Base-by-base conservation (phyloP, 148 eudicot genomes). In the Oxyria digyna region DNA sequence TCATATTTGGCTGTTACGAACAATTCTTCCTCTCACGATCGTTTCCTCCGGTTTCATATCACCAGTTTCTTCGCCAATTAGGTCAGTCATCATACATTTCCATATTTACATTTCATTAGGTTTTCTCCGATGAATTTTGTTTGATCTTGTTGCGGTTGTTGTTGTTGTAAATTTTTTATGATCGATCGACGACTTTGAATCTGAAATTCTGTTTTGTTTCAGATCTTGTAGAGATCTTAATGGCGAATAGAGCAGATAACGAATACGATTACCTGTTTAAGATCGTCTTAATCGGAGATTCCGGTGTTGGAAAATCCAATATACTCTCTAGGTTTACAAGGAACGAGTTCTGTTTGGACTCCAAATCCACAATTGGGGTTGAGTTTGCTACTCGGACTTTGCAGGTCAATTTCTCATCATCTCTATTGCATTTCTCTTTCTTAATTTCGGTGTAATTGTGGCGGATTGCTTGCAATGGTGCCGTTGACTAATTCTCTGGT, bases 251-350 rank as follows among this genome's bases (percentile, higher is more conserved):
- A 37, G 68, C 18, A 18, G 45, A 65, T 21, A 38, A 65, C 68
- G 68, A 65, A 8, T 65, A 65, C 27, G 68, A 65, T 10, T 65
- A 65, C 45, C 68, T 65, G 23, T 65, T 65, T 21, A 65, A 65
- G 45, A 65, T 65, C 68, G 68, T 65, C 14, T 65, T 65, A 23
- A 65, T 65, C 43, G 68, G 68, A n/a, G 68, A 65, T 40, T 65
- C 68, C 15, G 68, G 68, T 14, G 68, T 65, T 21, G 68, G 68
- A 3, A 65, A 65, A 31, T 62, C 67, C 21, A 62, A 62, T 33
- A 62, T 62, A 27, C 40, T 62, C 38, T 62, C 67, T 1, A 62
- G 67, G 67, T 62, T 27, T 62, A 62, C 67, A 29, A 62, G 40
- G 38, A 62, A 62, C 24, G 67, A 62, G 38, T 62, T 62, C 67